phyloP scores from a whole-genome alignment of 805 yeast genomes.

The Saturnispora saitoi region DNA sequence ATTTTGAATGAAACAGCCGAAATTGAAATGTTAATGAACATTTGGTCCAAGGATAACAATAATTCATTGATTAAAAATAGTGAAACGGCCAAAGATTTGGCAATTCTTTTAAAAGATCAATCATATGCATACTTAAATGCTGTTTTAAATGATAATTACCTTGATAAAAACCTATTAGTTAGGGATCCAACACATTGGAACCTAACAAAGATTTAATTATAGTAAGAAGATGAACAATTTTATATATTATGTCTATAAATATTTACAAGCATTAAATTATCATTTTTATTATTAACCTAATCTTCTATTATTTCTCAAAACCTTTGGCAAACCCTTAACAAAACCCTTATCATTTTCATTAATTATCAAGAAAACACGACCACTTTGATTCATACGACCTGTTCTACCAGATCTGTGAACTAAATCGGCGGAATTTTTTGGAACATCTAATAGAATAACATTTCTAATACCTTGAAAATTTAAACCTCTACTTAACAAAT shows the following conservation, averaged over 20 bases:
- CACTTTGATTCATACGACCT: conserved; percentile 83
- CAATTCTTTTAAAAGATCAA: conserved; percentile 7
- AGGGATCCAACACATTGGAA: conserved; percentile 9
- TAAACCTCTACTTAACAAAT: conserved; percentile 81
- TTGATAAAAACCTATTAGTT: background rate
- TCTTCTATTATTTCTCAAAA: conserved; percentile 44
- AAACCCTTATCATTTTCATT: conserved; percentile 63
- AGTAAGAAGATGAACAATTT: background rate
- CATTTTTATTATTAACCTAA: conserved; percentile 17
- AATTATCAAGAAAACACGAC: conserved; percentile 76
- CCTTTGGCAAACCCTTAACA: conserved; percentile 73
- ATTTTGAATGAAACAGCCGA: conserved; percentile 17
- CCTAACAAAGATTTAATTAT: background rate
- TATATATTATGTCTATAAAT: background rate
- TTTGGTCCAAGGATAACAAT: background rate
- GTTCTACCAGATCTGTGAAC: conserved; percentile 92
- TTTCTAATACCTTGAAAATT: conserved; percentile 78
- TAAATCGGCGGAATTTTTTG: conserved; percentile 74
- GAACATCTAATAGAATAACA: conserved; percentile 78
- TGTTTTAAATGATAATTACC: conserved; percentile 21
- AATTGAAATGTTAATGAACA: conserved; percentile 6
- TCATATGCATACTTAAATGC: conserved; percentile 39
- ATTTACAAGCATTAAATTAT: background rate
- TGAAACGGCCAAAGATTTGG: background rate
- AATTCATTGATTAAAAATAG: background rate